Conservation (phyloP, 2,329 filamentous ascomycete species). For the Passalora sequoiae region DNA sequence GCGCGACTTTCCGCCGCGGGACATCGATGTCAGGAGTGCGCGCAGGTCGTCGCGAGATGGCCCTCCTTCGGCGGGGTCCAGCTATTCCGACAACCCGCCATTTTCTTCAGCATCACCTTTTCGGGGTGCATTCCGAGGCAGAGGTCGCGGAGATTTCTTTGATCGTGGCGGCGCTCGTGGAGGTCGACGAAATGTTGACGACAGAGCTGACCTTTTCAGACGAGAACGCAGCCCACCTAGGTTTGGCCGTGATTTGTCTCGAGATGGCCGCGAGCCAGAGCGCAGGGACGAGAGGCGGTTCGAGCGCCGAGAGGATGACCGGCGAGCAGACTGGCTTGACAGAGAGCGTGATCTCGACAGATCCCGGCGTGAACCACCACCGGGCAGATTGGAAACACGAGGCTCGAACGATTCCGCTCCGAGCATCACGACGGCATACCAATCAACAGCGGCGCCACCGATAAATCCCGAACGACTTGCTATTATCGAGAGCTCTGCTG, state of each 20-base stretch:
- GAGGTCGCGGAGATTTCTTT: constrained; percentile 48
- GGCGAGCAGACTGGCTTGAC: constrained; percentile 36
- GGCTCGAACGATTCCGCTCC: constrained; percentile 23
- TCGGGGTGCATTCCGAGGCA: constrained; percentile 27
- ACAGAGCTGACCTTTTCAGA: constrained; percentile 53
- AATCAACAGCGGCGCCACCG: constrained; percentile 21
- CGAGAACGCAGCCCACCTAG: constrained; percentile 50
- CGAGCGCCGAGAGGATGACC: constrained; percentile 41
- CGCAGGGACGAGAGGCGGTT: constrained; percentile 43
- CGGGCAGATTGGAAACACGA: constrained; percentile 29
- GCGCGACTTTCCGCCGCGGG: constrained; percentile 56
- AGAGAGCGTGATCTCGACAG: constrained; percentile 39
- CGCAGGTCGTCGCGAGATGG: constrained; percentile 68
- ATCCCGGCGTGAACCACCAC: constrained; percentile 26
- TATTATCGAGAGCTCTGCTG: constrained; percentile 30
- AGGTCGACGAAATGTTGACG: constrained; percentile 43
- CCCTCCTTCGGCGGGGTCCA: constrained; percentile 65
- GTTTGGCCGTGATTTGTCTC: constrained; percentile 46
- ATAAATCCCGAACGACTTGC: constrained; percentile 33
- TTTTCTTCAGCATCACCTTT: constrained; percentile 46
- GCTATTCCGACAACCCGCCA: constrained; percentile 62
- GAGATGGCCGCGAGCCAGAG: constrained; percentile 36
- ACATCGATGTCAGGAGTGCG: constrained; percentile 62
- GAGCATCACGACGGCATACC: constrained; percentile 15
- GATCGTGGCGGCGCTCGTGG: constrained; percentile 43